These are phyloP conservation scores for Perilla frutescens DNA, from an alignment of 257 asterid genomes.

Conservation along the genomic window DNA sequence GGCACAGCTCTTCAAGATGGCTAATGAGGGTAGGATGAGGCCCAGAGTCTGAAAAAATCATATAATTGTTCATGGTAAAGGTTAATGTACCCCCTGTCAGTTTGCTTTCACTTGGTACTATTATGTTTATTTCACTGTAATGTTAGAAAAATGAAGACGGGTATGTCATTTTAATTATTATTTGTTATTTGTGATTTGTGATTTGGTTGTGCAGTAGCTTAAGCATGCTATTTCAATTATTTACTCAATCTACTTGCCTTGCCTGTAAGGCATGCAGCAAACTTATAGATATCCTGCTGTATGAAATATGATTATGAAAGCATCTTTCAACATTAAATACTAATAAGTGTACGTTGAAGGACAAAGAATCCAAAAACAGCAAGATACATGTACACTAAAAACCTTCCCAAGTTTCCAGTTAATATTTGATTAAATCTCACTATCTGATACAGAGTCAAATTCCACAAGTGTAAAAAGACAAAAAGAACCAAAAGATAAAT, in stretches of 20 bases:
- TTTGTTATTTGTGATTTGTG: slow-evolving; percentile 29
- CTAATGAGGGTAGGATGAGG: slow-evolving; percentile 71
- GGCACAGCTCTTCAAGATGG: slow-evolving; percentile 78
- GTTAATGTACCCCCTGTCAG: slow-evolving; percentile 24
- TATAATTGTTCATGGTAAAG: slow-evolving; percentile 25
- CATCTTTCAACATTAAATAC: background rate
- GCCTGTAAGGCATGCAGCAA: background rate
- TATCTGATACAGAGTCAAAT: no score
- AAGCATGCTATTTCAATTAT: background rate
- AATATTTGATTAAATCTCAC: no score
- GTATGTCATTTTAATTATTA: slow-evolving; percentile 29
- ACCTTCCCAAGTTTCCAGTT: no score
- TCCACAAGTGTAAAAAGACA: no score
- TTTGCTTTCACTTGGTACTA: slow-evolving; percentile 34
- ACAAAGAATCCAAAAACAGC: no score
- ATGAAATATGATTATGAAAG: no score
- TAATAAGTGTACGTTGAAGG: no score
- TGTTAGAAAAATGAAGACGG: slow-evolving; percentile 25
- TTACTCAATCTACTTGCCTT: slow-evolving; percentile 4
- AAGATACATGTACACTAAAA: no score
- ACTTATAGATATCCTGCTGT: background rate
- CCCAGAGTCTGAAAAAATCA: slow-evolving; percentile 43
- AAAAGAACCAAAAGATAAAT: no score
- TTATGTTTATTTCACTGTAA: slow-evolving; percentile 39
- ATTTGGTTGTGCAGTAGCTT: slow-evolving; percentile 18